Evolutionary conservation across 768 basidiomycete genomes (phyloP), one percentile per base, ranked within the genome.

Genomic region (Tylopilus intermedius): DNA sequence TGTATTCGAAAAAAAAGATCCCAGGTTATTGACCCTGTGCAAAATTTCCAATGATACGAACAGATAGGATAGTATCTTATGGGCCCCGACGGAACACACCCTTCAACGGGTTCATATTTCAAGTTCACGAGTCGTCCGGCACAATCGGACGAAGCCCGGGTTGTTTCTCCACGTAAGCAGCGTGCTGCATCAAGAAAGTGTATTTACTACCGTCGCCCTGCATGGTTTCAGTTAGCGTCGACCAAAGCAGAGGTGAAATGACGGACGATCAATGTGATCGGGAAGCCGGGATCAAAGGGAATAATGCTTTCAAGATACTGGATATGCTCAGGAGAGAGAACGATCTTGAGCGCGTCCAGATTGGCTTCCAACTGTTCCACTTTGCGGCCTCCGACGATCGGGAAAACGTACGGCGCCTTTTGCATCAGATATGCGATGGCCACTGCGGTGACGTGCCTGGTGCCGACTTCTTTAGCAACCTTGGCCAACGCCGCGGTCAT

Each of bases 351-450:
- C 11, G 75, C 76, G 51, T 76, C 67, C 26, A 79, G 54, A 51
- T 77, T 79, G 29, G 68, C 71, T 26, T 62, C 43, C 22, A 79
- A 54, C 15, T 77, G 73, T 61, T 76, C 72, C 35, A 74, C 60
- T 53, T 77, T 79, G 60, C 74, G 68, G 4, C 73, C 72, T 7
- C 74, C 75, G 26, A 76, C 59, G 45, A 76, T 64, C 0, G 74
- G 74, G 57, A 78, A 77, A 8, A 76, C 74, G 40, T 72, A 74
- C 0, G 72, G 71, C 6, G 74, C 62, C 60, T 77, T 79, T 42
- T 74, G 73, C 66, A 78, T 67, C 38, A 78, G 60, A 42, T 75
- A 76, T 14, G 73, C 72, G 51, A 78, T 72, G 9, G 76, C 76
- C 9, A 77, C 74, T 7, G 58, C 49, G 2, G 58, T 63, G 63